phyloP scores from a whole-genome alignment of 2,329 filamentous ascomycete genomes.

The Monilinia vaccinii-corymbosi region DNA sequence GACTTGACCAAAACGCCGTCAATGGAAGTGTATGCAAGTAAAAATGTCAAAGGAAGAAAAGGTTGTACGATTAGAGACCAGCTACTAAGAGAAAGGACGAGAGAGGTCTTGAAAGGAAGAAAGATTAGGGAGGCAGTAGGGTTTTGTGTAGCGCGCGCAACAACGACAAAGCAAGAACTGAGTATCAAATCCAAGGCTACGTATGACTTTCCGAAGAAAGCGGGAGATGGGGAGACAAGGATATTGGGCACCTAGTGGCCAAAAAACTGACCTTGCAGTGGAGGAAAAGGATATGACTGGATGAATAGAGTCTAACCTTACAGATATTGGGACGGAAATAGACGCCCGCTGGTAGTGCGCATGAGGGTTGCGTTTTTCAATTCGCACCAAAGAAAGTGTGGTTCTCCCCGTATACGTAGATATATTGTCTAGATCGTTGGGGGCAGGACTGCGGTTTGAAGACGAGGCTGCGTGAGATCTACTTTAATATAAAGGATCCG shows the following conservation, averaged over 20 bases:
- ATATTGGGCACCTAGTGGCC: slow-evolving; percentile 11
- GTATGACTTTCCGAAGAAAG: slow-evolving; percentile 17
- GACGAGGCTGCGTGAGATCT: slow-evolving; percentile 17
- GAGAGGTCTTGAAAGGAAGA: slow-evolving; percentile 17
- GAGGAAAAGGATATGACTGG: slow-evolving; percentile 19
- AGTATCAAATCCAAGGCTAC: slow-evolving; percentile 22
- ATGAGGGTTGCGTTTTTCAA: neutral
- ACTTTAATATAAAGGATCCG: neutral
- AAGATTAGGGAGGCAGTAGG: slow-evolving; percentile 17
- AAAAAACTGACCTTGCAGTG: slow-evolving; percentile 12
- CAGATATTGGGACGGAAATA: slow-evolving; percentile 21
- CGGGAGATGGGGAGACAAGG: slow-evolving; percentile 16
- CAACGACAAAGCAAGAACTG: slow-evolving; percentile 21
- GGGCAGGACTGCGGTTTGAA: slow-evolving; percentile 13
- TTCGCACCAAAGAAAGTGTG: slow-evolving; percentile 1
- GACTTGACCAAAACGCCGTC: neutral
- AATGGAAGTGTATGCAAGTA: slow-evolving; percentile 11
- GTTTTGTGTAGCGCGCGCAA: slow-evolving; percentile 29
- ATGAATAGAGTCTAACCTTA: slow-evolving; percentile 11
- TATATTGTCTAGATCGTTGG: slow-evolving; percentile 7
- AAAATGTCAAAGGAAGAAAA: slow-evolving; percentile 22
- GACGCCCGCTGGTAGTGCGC: slow-evolving; percentile 21
- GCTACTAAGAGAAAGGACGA: slow-evolving; percentile 25
- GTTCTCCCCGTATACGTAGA: slow-evolving; percentile 10
- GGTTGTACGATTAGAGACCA: slow-evolving; percentile 28